Evolutionary conservation across 208 protist genomes (phyloP).

Genomic region (Leishmania major): DNA sequence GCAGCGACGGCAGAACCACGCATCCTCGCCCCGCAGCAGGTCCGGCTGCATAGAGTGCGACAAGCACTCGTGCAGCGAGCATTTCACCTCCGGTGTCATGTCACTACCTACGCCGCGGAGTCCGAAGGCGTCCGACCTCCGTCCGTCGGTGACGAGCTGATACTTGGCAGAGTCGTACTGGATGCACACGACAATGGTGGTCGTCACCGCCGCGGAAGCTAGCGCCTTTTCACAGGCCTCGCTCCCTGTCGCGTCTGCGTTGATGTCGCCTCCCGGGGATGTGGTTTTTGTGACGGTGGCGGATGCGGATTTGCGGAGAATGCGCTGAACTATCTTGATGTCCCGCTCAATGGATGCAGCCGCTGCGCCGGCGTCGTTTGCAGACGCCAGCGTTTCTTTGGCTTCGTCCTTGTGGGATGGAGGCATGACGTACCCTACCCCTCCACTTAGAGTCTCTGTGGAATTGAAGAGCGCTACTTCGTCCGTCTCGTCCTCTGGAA

Average conservation of each 20-base stretch:
- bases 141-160: background rate
- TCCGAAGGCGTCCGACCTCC: background rate
- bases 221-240: background rate
- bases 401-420: background rate
- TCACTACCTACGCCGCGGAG: background rate
- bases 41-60: constrained; percentile 48
- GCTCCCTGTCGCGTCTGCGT: background rate
- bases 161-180: constrained; percentile 22
- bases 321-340: constrained; percentile 17
- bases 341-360: constrained; percentile 5
- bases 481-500: constrained; percentile 2
- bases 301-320: constrained; percentile 5
- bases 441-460: constrained; percentile 9
- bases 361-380: background rate
- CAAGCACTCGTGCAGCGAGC: constrained; percentile 52
- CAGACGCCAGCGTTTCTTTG: background rate
- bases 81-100: constrained; percentile 25
- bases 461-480: background rate
- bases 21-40: constrained; percentile 60
- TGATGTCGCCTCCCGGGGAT: background rate
- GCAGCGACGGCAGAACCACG: constrained; percentile 75
- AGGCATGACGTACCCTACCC: constrained; percentile 16
- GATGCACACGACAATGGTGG: constrained; percentile 26
- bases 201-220: background rate
- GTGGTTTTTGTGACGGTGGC: background rate